phyloP scores from a whole-genome alignment of 768 basidiomycete genomes.

The Amanita exitialis region DNA sequence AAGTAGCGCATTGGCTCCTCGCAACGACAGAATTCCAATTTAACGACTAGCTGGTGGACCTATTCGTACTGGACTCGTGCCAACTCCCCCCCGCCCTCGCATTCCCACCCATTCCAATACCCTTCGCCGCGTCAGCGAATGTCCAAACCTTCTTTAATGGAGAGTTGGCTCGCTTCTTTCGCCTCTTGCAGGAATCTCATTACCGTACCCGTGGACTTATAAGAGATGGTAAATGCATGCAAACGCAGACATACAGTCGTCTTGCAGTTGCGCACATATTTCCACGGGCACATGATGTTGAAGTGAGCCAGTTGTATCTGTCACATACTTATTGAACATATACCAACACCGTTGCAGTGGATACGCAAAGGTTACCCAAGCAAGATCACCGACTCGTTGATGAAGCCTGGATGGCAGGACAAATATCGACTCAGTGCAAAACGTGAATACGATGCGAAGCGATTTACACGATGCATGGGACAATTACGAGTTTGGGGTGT shows the following conservation, averaged over 20 bases:
- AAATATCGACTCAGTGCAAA: constrained; percentile 15
- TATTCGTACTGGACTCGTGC: constrained; percentile 5
- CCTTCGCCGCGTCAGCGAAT: constrained; percentile 4
- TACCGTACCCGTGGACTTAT: constrained; percentile 8
- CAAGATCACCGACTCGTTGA: constrained; percentile 10
- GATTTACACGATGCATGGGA: constrained; percentile 13
- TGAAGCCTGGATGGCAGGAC: neutral
- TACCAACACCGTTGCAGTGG: constrained; percentile 7
- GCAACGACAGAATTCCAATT: constrained; percentile 3
- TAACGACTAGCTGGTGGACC: constrained; percentile 5
- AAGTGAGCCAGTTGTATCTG: constrained; percentile 11
- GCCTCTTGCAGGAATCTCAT: constrained; percentile 5
- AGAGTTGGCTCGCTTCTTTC: neutral
- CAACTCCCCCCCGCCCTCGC: constrained; percentile 8
- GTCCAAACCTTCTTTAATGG: neutral
- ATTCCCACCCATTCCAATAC: constrained; percentile 9
- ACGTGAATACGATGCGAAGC: constrained; percentile 11
- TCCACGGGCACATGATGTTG: constrained; percentile 15
- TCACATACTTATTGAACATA: neutral
- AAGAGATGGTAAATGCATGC: constrained; percentile 10
- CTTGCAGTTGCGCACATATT: constrained; percentile 15
- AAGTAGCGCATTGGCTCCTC: neutral
- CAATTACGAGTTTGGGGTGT: constrained; percentile 15
- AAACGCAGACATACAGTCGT: constrained; percentile 8
- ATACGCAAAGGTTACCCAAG: constrained; percentile 10